Base-by-base conservation (phyloP, 83 land plant species). In the Picea abies region DNA sequence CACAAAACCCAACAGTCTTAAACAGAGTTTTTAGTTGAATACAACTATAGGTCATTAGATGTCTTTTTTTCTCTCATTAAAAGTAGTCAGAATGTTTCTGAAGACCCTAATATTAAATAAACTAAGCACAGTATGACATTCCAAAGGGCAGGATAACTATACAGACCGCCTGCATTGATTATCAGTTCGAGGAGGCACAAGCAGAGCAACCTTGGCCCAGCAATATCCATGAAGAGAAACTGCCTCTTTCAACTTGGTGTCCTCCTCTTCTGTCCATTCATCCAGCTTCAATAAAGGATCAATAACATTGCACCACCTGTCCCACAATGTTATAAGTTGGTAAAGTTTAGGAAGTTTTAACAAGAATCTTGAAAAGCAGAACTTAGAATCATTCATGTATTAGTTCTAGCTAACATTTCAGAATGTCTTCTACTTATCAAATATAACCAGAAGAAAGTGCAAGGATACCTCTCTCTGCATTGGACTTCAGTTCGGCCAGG, bases 401-500 rank as follows among this genome's bases (percentile, higher is more conserved):
- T 22, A 65, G 26, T 41, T 68, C 17, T 5, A 37, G 58, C 47
- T 75, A n/a, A 44, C n/a, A 72, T 20, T 20, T 73, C 15, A 73
- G 56, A 76, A n/a, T 64, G 73, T 77, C 22, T 41, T 4, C 20
- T 32, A 37, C 22, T 20, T 82, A 61, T 58, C 58, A 23, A 83
- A 71, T 35, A 58, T 16, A 22, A 37, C 1, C 35, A 63, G 80
- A 17, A 6, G 39, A 73, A 1, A 63, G 8, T 19, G 26, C 39
- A 82, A 78, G 5, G 4, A 20, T 88, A 96, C 97, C 99, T 96
- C 85, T 98, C 99, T 83, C 99, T 88, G 82, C 99, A 98, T 75
- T 94, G 97, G 19, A 86, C 89, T 80, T 93, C 94, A 22, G 97
- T 92, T 61, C 99, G 91, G 47, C 99, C 99, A 49, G 94, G 96